A percentile compares a stretch with the other conserved stretches of the same genome.
phyloP scores from a whole-genome alignment of 2,329 filamentous ascomycete species.

The Seiridium unicorne region DNA sequence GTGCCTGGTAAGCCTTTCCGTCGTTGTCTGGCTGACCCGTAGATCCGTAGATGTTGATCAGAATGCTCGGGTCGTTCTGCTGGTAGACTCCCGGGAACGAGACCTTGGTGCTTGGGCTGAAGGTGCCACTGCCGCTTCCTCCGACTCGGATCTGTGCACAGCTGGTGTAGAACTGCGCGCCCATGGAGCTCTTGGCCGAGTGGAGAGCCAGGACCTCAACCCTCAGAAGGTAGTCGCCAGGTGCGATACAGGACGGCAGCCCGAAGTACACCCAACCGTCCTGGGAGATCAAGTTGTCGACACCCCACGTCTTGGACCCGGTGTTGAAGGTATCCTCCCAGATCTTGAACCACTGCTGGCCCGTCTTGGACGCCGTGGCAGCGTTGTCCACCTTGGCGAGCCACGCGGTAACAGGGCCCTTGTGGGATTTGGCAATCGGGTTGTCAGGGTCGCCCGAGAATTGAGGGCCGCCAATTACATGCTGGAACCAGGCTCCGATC shows the following conservation, averaged over 20 bases:
- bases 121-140: constrained; percentile 35
- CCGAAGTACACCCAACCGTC: constrained; percentile 47
- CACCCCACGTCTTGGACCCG: constrained; percentile 43
- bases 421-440: constrained; percentile 54
- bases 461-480: constrained; percentile 50
- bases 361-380: constrained; percentile 36
- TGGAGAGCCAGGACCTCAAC: constrained; percentile 54
- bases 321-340: constrained; percentile 47
- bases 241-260: constrained; percentile 48
- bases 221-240: constrained; percentile 54
- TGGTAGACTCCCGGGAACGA: constrained; percentile 45
- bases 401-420: constrained; percentile 53
- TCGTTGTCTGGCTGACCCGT: constrained; percentile 39
- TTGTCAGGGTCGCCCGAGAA: constrained; percentile 33
- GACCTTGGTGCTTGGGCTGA: constrained; percentile 35
- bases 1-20: constrained; percentile 37
- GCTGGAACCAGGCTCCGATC: constrained; percentile 51
- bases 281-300: constrained; percentile 41
- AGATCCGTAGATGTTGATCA: constrained; percentile 45
- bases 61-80: constrained; percentile 41
- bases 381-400: constrained; percentile 53
- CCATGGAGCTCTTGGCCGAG: constrained; percentile 36
- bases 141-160: constrained; percentile 40
- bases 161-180: constrained; percentile 42
- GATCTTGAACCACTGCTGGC: constrained; percentile 55